A percentile compares a stretch with the other conserved stretches of the same genome.
Conservation (phyloP, 495 filamentous ascomycete species). For the Trichoderma reesei region DNA sequence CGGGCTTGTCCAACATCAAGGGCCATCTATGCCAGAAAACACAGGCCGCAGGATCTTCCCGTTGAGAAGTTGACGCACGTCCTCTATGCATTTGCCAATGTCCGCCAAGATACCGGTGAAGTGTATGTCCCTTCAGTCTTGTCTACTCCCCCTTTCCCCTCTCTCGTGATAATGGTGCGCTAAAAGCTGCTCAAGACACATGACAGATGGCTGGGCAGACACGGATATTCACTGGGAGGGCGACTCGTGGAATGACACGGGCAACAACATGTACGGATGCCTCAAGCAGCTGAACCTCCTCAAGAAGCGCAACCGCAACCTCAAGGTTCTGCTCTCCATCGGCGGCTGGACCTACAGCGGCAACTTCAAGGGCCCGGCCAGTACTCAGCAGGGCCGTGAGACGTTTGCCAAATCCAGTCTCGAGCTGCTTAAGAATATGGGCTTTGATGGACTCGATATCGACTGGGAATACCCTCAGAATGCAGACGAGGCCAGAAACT, state of each 20-base stretch:
- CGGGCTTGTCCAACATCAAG: conserved; percentile 12
- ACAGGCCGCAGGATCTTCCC: conserved; percentile 80
- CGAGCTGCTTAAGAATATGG: conserved; percentile 54
- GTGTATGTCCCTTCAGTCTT: conserved; percentile 31
- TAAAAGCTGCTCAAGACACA: conserved; percentile 35
- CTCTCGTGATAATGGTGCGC: background rate
- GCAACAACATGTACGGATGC: conserved; percentile 80
- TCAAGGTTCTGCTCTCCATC: conserved; percentile 88
- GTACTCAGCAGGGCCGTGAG: conserved; percentile 49
- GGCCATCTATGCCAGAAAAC: conserved; percentile 88
- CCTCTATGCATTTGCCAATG: conserved; percentile 65
- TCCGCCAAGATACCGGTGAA: conserved; percentile 53
- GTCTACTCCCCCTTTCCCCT: background rate
- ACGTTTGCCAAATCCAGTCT: conserved; percentile 62
- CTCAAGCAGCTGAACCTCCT: conserved; percentile 88
- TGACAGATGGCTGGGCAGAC: conserved; percentile 82
- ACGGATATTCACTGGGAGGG: conserved; percentile 80
- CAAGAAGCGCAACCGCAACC: conserved; percentile 76
- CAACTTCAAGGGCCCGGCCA: conserved; percentile 72
- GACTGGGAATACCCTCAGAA: conserved; percentile 54
- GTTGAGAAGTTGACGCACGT: conserved; percentile 84
- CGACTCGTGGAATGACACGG: conserved; percentile 61
- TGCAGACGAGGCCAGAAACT: conserved; percentile 56
- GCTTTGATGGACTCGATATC: conserved; percentile 50
- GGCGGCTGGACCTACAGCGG: conserved; percentile 93